phyloP scores from a whole-genome alignment of 1,139 yeast species.

The Hansenula sp. region DNA sequence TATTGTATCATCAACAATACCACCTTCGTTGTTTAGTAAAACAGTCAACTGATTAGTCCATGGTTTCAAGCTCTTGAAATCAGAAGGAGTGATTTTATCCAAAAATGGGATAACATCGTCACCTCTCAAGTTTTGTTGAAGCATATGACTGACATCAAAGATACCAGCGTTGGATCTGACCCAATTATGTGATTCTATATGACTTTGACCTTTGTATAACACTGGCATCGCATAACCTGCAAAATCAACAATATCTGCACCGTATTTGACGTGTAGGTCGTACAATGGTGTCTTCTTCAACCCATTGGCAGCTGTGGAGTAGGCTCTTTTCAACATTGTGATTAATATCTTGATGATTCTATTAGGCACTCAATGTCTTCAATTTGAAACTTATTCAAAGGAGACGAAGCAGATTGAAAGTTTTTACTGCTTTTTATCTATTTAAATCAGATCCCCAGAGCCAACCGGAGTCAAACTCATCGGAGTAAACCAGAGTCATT shows the following conservation, averaged over 20 bases:
- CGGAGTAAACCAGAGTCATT: background rate
- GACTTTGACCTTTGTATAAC: conserved; percentile 74
- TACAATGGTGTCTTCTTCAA: conserved; percentile 72
- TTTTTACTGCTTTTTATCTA: background rate
- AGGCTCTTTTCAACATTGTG: conserved; percentile 24
- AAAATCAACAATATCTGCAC: conserved; percentile 91
- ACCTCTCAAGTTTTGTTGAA: conserved; percentile 80
- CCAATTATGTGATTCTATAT: conserved; percentile 93
- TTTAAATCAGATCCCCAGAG: background rate
- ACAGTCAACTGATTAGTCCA: conserved; percentile 76
- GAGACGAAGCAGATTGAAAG: background rate
- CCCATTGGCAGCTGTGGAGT: conserved; percentile 25
- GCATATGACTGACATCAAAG: conserved; percentile 96
- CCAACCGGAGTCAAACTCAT: background rate
- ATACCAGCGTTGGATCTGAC: conserved; percentile 84
- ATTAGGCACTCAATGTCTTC: too few relatives aligned
- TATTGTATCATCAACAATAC: conserved; percentile 86
- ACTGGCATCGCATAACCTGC: conserved; percentile 97
- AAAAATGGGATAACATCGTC: conserved; percentile 63
- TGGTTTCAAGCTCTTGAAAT: conserved; percentile 50
- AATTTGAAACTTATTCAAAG: background rate
- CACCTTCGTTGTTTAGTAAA: conserved; percentile 75
- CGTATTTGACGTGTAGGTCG: conserved; percentile 71
- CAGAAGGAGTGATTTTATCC: conserved; percentile 83
- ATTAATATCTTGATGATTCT: too few relatives aligned